Base-by-base conservation (phyloP, 202 grass and related monocot species). In the Bolboschoenoplectus hybrid region DNA sequence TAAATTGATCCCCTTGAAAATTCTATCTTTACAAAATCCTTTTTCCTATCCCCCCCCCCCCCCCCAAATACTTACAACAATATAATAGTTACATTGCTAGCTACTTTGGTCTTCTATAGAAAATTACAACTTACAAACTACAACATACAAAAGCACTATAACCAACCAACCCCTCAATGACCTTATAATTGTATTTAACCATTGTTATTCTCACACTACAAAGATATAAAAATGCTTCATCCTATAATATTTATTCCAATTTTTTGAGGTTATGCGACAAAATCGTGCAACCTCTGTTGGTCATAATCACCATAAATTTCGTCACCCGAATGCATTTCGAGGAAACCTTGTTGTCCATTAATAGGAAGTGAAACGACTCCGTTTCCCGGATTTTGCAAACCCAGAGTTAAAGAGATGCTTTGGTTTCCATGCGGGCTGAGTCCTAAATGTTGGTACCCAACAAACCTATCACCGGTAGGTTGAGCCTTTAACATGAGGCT, bases 1-100 rank as follows among this genome's bases (percentile, higher is more conserved):
- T 88, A 78, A 81, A 84, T 43, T 66, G 82, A 55, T 88, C 61
- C 81, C 64, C 86, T 71, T 81, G 81, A 80, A 84, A 80, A 84
- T 88, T 85, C 50, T 88, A 97, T 91, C 87, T 97, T 94, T 94
- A 94, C 94, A 92, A 79, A 81, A 97, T 91, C 86, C 72, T 90
- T 94, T 26, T 89, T 89, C 75, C 51, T 84, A 90, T 88, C 88
- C 82, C 82, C 88, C 77, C 82, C 35, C 87, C 87, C 86, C 87
- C 80, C 87, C 87, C 86, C 87, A 74, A 47, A 47, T 62, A 65
- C 68, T 88, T 91, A 91, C 86, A 90, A 82, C 86, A 90, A 86
- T 93, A 88, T 86, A 88, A 91, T 87, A 92, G 66, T 88, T 91
- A 90, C 81, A 89, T 26, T 90, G 84, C 80, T 92, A 97, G 63